These are phyloP conservation scores for Ustilago bromivora DNA, from an alignment of 1,284 basidiomycete genomes.

Conservation along the genomic window DNA sequence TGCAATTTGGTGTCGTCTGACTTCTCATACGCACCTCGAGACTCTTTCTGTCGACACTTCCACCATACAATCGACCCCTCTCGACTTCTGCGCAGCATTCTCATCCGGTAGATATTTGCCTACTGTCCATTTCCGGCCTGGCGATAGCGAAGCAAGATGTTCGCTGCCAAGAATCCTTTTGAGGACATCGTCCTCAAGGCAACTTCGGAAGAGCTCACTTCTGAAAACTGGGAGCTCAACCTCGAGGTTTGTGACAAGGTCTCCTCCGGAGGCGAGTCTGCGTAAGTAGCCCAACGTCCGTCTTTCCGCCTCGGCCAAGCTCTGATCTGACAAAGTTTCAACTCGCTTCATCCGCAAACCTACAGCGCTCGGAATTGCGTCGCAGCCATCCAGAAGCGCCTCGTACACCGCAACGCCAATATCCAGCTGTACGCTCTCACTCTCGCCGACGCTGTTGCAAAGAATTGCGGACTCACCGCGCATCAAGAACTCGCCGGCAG, in stretches of 20 bases:
- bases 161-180: constrained; percentile 78
- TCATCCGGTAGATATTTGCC: not conserved
- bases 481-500: constrained; percentile 89
- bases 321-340: not conserved
- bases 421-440: constrained; percentile 93
- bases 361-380: constrained; percentile 86
- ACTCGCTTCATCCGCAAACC: constrained; percentile 9
- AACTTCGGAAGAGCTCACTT: constrained; percentile 92
- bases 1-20: not conserved
- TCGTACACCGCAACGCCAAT: constrained; percentile 93
- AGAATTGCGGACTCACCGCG: constrained; percentile 86
- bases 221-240: constrained; percentile 95
- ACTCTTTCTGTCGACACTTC: not conserved
- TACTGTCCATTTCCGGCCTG: not conserved
- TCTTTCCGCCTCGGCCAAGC: not conserved
- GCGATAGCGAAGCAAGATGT: constrained; percentile 51
- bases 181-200: constrained; percentile 94
- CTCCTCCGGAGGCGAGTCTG: constrained; percentile 79
- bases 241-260: constrained; percentile 97
- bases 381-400: constrained; percentile 85
- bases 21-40: not conserved
- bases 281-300: constrained; percentile 32
- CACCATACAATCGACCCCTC: not conserved
- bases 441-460: constrained; percentile 73
- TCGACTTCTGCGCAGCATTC: not conserved